A percentile compares a stretch with the other conserved stretches of the same genome.
These are phyloP conservation scores for Eimeria sp. DNA, from an alignment of 169 alveolate genomes.

Conservation along the genomic window DNA sequence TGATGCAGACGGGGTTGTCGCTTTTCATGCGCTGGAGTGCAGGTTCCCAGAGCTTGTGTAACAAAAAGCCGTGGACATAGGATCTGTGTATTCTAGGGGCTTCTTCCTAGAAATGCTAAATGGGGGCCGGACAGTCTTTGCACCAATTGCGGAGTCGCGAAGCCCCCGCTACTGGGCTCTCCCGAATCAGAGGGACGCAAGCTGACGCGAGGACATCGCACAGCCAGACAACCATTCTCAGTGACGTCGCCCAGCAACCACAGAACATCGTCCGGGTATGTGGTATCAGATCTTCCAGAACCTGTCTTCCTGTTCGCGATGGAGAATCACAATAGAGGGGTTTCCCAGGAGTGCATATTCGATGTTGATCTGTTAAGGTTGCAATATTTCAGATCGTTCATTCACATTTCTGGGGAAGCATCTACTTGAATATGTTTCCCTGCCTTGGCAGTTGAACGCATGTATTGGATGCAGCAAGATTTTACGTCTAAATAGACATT, in stretches of 20 bases:
- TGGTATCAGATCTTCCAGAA: background rate
- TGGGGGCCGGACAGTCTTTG: slow-evolving; percentile 71
- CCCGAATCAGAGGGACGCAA: slow-evolving; percentile 44
- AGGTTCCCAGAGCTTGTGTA: background rate
- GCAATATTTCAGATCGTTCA: background rate
- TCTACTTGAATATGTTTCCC: background rate
- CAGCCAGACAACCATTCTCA: slow-evolving; percentile 25
- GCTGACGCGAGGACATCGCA: slow-evolving; percentile 48
- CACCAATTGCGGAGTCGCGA: slow-evolving; percentile 56
- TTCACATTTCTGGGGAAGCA: background rate
- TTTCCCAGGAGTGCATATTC: background rate
- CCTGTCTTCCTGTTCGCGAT: background rate
- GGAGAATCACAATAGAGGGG: background rate
- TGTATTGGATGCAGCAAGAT: too few relatives aligned
- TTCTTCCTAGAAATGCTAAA: slow-evolving; percentile 16
- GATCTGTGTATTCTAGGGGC: background rate
- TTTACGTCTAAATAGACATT: too few relatives aligned
- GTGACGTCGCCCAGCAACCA: slow-evolving; percentile 25
- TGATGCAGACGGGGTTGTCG: background rate
- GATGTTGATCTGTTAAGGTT: background rate
- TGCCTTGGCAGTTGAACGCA: background rate
- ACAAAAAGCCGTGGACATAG: too few relatives aligned
- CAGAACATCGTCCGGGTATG: slow-evolving; percentile 46
- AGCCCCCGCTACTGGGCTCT: slow-evolving; percentile 1
- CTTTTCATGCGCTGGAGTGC: background rate